These are phyloP conservation scores for Solanum stenotomum DNA, from an alignment of 257 asterid species.

Conservation along the genomic window DNA sequence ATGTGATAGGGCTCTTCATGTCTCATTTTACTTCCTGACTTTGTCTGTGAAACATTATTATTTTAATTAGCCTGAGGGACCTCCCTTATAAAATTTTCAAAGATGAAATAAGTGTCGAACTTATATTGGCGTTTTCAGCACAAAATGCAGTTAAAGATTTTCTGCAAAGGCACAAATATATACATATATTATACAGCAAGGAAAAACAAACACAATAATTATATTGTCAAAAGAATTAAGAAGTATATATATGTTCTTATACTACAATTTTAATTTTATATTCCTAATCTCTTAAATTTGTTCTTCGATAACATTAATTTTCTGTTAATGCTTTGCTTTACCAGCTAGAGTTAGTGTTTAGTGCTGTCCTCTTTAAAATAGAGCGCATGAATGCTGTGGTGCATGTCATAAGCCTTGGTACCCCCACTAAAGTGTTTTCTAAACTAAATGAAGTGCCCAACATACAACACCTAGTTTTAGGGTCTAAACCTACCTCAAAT, in stretches of 20 bases:
- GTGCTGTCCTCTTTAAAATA: neutral
- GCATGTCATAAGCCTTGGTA: neutral
- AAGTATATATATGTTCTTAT: neutral
- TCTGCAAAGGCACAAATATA: neutral
- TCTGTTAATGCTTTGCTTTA: neutral
- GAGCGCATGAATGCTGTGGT: neutral
- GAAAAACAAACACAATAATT: neutral
- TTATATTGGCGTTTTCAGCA: neutral
- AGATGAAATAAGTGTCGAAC: neutral
- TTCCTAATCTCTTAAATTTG: neutral
- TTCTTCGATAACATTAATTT: neutral
- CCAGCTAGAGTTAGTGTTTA: neutral
- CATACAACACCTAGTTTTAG: neutral
- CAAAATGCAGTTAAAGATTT: neutral
- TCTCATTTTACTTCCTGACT: neutral
- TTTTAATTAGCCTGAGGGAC: neutral
- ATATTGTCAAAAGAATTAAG: neutral
- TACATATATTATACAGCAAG: neutral
- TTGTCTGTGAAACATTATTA: neutral
- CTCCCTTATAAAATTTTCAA: neutral
- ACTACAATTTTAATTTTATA: neutral
- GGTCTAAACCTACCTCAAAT: neutral
- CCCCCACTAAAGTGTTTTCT: neutral
- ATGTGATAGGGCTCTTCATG: neutral
- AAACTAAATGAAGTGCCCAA: neutral